Conservation (phyloP, 2,329 filamentous ascomycete species). For the Colletotrichum brevisporum region DNA sequence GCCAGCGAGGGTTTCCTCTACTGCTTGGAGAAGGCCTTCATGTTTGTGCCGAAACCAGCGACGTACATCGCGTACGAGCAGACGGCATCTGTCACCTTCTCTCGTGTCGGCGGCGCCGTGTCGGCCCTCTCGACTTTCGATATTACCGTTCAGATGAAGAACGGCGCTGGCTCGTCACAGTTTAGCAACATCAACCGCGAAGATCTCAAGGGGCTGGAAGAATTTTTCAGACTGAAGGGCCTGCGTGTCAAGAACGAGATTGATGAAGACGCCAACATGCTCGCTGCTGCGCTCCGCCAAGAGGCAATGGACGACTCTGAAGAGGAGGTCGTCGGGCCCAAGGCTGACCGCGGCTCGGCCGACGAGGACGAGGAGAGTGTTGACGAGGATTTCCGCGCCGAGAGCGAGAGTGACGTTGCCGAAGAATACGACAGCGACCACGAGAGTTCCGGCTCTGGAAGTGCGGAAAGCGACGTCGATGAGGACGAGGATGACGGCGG, state of each 20-base stretch:
- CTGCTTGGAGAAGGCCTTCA: conserved; percentile 97
- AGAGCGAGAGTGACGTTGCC: conserved; percentile 94
- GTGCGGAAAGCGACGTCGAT: conserved; percentile 71
- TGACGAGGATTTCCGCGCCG: conserved; percentile 95
- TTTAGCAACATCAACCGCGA: conserved; percentile 99
- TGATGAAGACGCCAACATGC: conserved; percentile 86
- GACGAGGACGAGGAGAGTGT: conserved; percentile 97
- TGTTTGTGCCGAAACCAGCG: conserved; percentile 98
- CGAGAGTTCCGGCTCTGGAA: conserved; percentile 82
- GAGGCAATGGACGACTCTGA: conserved; percentile 88
- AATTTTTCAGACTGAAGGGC: conserved; percentile 96
- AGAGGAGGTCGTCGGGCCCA: conserved; percentile 79
- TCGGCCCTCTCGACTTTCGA: conserved; percentile 97
- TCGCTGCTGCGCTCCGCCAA: conserved; percentile 86
- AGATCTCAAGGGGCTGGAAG: conserved; percentile 95
- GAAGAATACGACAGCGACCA: conserved; percentile 96
- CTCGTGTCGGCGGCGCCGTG: conserved; percentile 92
- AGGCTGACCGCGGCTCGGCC: conserved; percentile 87
- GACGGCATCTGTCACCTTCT: conserved; percentile 92
- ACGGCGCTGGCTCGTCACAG: conserved; percentile 87
- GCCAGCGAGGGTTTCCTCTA: conserved; percentile 98
- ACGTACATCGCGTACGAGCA: conserved; percentile 98
- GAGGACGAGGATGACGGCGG: conserved; percentile 63
- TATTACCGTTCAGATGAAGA: conserved; percentile 93
- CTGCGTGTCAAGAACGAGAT: conserved; percentile 99